Conservation (phyloP, 768 basidiomycete species). For the Lactarius pseudohatsudake region DNA sequence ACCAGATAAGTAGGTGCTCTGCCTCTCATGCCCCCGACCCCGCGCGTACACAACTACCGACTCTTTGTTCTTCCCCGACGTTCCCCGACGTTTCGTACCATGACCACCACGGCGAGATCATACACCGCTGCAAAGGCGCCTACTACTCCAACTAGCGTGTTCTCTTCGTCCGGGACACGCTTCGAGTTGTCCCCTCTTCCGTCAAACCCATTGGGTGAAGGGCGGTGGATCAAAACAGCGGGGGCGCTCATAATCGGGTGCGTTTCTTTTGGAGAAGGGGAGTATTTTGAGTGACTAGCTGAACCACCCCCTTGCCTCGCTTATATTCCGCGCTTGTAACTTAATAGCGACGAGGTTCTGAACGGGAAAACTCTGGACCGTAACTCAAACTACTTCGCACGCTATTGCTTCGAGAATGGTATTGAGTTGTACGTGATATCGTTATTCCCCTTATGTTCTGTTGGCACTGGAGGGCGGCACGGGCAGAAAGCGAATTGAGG, state of each 20-base stretch:
- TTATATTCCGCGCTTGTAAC: not conserved
- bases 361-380: constrained; percentile 88
- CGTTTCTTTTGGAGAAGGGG: constrained; percentile 27
- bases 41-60: constrained; percentile 5
- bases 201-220: constrained; percentile 66
- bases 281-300: not conserved
- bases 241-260: constrained; percentile 78
- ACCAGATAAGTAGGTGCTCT: not conserved
- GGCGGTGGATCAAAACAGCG: constrained; percentile 68
- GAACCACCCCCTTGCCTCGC: not conserved
- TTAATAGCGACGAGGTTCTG: constrained; percentile 78
- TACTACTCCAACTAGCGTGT: not conserved
- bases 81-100: constrained; percentile 1
- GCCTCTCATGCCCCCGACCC: constrained; percentile 18
- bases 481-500: constrained; percentile 80
- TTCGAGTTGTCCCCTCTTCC: constrained; percentile 61
- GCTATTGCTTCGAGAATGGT: constrained; percentile 86
- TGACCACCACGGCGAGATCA: not conserved
- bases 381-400: constrained; percentile 85
- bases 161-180: constrained; percentile 16
- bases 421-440: constrained; percentile 59
- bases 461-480: constrained; percentile 27
- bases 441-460: constrained; percentile 27
- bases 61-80: constrained; percentile 14
- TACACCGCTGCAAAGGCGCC: not conserved